A percentile compares a stretch with the other conserved stretches of the same genome.
These are phyloP conservation scores for Xylaria sp. DNA, from an alignment of 2,329 filamentous ascomycete genomes.

Conservation along the genomic window DNA sequence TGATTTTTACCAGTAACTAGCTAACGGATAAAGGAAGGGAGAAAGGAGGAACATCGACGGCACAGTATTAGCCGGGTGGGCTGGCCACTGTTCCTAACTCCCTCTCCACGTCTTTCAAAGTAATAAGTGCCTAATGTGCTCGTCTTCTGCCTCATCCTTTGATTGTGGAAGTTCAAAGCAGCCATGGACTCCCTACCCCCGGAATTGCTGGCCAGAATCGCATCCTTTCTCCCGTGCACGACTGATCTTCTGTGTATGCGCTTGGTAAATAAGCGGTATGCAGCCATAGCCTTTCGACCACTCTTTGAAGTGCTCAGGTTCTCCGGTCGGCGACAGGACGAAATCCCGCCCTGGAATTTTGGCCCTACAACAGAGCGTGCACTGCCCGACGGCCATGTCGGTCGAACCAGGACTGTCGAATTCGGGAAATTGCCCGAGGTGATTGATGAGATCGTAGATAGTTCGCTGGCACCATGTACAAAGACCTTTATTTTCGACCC, in stretches of 20 bases:
- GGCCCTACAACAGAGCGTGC: slow-evolving; percentile 11
- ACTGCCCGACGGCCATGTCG: slow-evolving; percentile 10
- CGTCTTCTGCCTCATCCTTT: neutral
- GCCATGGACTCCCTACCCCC: slow-evolving; percentile 32
- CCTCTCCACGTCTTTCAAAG: neutral
- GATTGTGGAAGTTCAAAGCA: neutral
- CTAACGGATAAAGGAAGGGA: neutral
- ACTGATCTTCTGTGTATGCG: slow-evolving; percentile 30
- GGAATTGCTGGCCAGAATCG: slow-evolving; percentile 25
- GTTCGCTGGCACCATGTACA: slow-evolving; percentile 19
- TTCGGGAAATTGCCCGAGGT: slow-evolving; percentile 25
- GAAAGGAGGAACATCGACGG: neutral
- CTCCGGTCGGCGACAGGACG: slow-evolving; percentile 24
- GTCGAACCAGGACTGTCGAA: slow-evolving; percentile 29
- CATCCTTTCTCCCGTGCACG: slow-evolving; percentile 17
- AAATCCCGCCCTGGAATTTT: slow-evolving; percentile 15
- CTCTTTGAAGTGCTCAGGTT: slow-evolving; percentile 34
- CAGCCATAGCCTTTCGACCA: slow-evolving; percentile 27
- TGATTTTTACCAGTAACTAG: neutral
- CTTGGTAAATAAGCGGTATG: slow-evolving; percentile 28
- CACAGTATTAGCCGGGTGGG: neutral
- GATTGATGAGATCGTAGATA: slow-evolving; percentile 30
- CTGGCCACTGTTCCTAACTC: neutral
- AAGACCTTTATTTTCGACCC: slow-evolving; percentile 35
- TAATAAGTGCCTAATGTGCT: neutral